Conservation (phyloP, 306 rosid genomes). For the Quercus suber region DNA sequence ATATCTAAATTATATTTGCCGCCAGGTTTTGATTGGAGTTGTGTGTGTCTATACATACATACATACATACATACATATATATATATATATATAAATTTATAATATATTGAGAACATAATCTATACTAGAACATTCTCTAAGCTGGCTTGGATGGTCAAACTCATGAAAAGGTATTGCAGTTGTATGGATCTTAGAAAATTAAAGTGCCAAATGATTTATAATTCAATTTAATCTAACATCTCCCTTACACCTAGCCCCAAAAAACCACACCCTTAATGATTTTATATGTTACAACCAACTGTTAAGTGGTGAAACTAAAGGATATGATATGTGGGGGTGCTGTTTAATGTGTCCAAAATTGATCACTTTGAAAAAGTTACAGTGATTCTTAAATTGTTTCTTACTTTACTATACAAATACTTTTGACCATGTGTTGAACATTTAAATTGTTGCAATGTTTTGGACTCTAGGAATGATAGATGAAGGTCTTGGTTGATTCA, state of each 20-base stretch:
- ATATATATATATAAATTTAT: no score
- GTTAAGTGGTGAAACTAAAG: neutral
- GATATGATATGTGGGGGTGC: neutral
- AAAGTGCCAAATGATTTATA: slow-evolving; percentile 6
- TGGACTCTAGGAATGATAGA: slow-evolving; percentile 1
- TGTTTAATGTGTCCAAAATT: neutral
- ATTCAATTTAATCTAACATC: neutral
- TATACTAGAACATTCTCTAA: slow-evolving; percentile 4
- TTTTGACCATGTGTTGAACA: neutral
- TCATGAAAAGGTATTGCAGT: neutral
- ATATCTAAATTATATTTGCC: slow-evolving; percentile 16
- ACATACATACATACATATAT: no score
- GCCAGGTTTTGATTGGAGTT: neutral
- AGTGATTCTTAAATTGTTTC: neutral
- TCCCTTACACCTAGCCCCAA: neutral
- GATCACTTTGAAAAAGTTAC: neutral
- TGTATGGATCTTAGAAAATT: neutral
- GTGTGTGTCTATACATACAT: no score
- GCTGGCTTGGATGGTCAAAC: slow-evolving; percentile 15
- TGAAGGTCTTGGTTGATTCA: slow-evolving; percentile 13
- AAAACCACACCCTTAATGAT: neutral
- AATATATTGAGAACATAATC: neutral
- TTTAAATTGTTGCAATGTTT: neutral
- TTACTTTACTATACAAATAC: neutral
- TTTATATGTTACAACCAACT: neutral